Percentiles rank a stretch among this genome's conserved stretches.
These are phyloP conservation scores for Acmispon strigosus DNA, from an alignment of 306 rosid genomes.

Conservation along the genomic window DNA sequence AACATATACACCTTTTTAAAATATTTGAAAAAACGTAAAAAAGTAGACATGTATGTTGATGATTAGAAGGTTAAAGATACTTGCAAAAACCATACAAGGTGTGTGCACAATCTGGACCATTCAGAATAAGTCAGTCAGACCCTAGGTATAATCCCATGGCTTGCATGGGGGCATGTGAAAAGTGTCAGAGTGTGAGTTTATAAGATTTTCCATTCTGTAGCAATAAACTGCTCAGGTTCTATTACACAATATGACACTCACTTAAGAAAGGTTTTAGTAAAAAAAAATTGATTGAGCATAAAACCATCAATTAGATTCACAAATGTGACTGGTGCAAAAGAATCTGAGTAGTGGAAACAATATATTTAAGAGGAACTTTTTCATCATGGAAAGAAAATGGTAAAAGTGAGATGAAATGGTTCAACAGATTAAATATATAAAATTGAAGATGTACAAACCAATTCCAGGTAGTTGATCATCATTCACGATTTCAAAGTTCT, in stretches of 20 bases:
- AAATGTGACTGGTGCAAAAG: slow-evolving; percentile 3
- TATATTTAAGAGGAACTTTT: background rate
- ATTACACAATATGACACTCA: background rate
- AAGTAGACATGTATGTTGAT: too few species aligned
- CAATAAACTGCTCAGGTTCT: background rate
- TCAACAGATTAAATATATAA: slow-evolving; percentile 3
- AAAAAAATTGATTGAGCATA: background rate
- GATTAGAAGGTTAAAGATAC: too few species aligned
- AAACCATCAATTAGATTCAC: background rate
- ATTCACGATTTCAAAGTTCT: slow-evolving; percentile 87
- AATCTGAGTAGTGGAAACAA: background rate
- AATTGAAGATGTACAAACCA: slow-evolving; percentile 39
- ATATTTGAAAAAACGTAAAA: too few species aligned
- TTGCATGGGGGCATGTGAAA: too few species aligned
- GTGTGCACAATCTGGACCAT: too few species aligned
- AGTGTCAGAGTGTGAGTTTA: background rate
- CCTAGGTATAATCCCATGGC: too few species aligned
- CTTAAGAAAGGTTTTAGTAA: background rate
- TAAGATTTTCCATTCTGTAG: background rate
- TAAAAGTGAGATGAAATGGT: background rate
- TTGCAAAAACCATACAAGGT: too few species aligned
- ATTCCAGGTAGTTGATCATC: slow-evolving; percentile 87
- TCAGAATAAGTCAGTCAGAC: too few species aligned
- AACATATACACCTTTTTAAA: too few species aligned
- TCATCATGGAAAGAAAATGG: background rate